Conservation (phyloP, 208 protist species). For the Leptomonas seymouri region DNA sequence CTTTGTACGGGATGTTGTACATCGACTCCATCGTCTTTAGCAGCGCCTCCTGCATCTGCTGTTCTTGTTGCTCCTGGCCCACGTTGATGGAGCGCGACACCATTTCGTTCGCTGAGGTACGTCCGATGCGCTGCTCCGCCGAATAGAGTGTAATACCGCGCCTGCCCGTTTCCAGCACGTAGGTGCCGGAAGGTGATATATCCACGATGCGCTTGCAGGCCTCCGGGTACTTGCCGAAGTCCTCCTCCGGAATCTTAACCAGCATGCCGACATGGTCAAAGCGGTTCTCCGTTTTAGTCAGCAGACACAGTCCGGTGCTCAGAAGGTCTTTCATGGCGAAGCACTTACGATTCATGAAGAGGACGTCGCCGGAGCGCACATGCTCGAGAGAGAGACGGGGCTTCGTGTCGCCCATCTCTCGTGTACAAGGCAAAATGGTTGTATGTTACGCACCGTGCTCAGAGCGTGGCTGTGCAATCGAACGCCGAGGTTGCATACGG, state of each 20-base stretch:
- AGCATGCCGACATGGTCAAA: conserved; percentile 89
- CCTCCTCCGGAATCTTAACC: conserved; percentile 51
- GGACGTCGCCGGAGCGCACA: conserved; percentile 63
- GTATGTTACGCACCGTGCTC: background rate
- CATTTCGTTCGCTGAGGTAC: conserved; percentile 65
- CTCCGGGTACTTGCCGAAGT: conserved; percentile 41
- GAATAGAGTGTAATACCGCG: conserved; percentile 71
- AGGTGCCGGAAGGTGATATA: conserved; percentile 69
- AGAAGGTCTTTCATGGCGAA: conserved; percentile 72
- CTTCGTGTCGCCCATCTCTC: background rate
- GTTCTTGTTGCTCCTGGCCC: conserved; percentile 7
- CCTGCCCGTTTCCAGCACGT: conserved; percentile 82
- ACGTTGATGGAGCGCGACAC: conserved; percentile 46
- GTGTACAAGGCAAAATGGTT: background rate
- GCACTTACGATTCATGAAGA: conserved; percentile 87
- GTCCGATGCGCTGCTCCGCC: conserved; percentile 59
- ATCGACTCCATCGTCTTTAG: conserved; percentile 44
- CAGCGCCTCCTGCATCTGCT: conserved; percentile 25
- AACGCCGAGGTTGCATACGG: too few relatives aligned
- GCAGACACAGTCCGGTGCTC: conserved; percentile 60
- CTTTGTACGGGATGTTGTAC: conserved; percentile 60
- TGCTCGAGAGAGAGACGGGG: background rate
- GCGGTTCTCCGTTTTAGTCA: conserved; percentile 74
- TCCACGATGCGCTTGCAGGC: conserved; percentile 37
- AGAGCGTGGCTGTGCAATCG: background rate